Evolutionary conservation across 768 basidiomycete genomes (phyloP), one percentile per base, ranked within the genome.

Genomic region (Tulasnella sp.): DNA sequence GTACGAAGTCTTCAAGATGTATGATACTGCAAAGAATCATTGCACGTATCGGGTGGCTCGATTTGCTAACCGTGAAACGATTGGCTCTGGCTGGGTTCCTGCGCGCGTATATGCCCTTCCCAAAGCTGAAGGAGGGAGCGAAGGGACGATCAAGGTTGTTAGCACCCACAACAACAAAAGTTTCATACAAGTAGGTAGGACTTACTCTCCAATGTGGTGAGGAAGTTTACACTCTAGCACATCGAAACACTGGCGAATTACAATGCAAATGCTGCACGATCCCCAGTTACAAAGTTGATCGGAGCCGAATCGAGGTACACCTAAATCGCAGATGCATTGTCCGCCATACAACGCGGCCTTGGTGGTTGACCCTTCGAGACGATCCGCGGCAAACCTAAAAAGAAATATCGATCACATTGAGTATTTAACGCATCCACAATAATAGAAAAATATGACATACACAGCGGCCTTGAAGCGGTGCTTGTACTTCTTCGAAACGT

Each of bases 21-120:
- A 75, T n/a, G 16, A 75, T 29, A 37, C 48, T 57, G 51, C 74
- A 75, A 23, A 57, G n/a, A 35, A 75, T 75, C 15, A 75, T 75
- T 10, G 26, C 55, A 16, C 74, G 74, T n/a, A 55, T 26, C 1
- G 74, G 74, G 57, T 67, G 44, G 18, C 5, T 75, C 29, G 32
- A 37, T 35, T 75, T 75, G n/a, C 74, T n/a, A 35, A 75, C 74
- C 5, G 74, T 75, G 26, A 55, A 55, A 23, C 44, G 44, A 37
- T 75, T 13, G 23, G 74, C 74, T 18, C 11, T 39, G 15, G 74
- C 44, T 5, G 74, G 51, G 20, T 75, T 75, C 51, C 15, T 3
- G 74, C 37, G 13, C 6, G 74, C 55, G 40, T 75, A 75, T 4
- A 75, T 75, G 6, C 74, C 74, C n/a, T 75, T 71, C 7, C 70